Percentiles rank a stretch among this genome's conserved stretches.
phyloP scores from a whole-genome alignment of 805 yeast species.

The Nakazawaea ambrosiae region DNA sequence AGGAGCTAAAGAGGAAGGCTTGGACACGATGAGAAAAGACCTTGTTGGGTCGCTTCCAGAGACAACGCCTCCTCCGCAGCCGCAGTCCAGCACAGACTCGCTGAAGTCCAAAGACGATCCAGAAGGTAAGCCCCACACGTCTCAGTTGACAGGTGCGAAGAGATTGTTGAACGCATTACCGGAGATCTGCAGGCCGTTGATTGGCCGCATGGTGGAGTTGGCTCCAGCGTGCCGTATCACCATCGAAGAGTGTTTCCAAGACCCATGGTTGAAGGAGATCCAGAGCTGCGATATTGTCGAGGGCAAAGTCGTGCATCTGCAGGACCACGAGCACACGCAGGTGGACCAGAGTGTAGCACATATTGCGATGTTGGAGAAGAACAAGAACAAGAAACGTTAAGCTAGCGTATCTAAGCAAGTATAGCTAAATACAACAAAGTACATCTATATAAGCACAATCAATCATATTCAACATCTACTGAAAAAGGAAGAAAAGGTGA shows the following conservation, averaged over 20 bases:
- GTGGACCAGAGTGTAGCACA: slow-evolving; percentile 95
- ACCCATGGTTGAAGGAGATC: slow-evolving; percentile 58
- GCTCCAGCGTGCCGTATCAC: slow-evolving; percentile 82
- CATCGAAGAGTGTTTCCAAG: slow-evolving; percentile 73
- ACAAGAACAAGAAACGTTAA: slow-evolving; percentile 46
- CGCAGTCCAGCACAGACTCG: not conserved
- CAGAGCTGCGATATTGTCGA: slow-evolving; percentile 62
- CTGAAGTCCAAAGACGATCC: slow-evolving; percentile 13
- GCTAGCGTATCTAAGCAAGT: not conserved
- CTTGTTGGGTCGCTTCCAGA: slow-evolving; percentile 13
- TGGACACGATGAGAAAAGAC: slow-evolving; percentile 8
- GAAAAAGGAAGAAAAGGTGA: too few species aligned
- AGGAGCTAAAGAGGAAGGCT: not conserved
- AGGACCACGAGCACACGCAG: slow-evolving; percentile 74
- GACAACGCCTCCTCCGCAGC: not conserved
- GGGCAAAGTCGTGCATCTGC: slow-evolving; percentile 33
- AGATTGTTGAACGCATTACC: slow-evolving; percentile 67
- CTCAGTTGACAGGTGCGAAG: slow-evolving; percentile 63
- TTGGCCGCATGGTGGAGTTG: slow-evolving; percentile 71
- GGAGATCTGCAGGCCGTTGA: slow-evolving; percentile 56
- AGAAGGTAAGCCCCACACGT: slow-evolving; percentile 39
- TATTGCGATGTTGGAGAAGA: slow-evolving; percentile 86
- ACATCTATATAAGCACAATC: not conserved
- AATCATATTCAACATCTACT: too few species aligned
- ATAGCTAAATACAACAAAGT: not conserved